Conservation (phyloP, 257 asterid genomes). For the Solanum lycopersicoides region DNA sequence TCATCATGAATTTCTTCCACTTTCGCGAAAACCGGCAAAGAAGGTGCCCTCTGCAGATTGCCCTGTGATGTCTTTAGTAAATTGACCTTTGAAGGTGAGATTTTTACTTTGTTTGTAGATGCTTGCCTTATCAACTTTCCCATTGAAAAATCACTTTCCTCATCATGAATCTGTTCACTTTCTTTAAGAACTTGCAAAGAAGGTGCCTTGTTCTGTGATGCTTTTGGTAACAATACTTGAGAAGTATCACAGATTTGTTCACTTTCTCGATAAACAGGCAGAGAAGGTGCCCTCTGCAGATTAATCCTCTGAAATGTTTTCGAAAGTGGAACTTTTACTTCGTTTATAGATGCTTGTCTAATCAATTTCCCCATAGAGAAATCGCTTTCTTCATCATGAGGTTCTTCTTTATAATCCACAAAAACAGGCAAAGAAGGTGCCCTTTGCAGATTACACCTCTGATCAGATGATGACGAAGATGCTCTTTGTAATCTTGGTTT, state of each 20-base stretch:
- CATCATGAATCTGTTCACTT: conserved; percentile 13
- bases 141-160: conserved; percentile 40
- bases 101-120: conserved; percentile 27
- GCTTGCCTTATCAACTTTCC: conserved; percentile 54
- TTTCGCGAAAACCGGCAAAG: conserved; percentile 20
- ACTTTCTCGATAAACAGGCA: conserved; percentile 11
- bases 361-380: conserved; percentile 48
- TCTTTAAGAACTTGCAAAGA: conserved; percentile 14
- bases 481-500: neutral
- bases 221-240: neutral
- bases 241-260: conserved; percentile 7
- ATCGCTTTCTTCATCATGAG: conserved; percentile 36
- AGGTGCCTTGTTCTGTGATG: neutral
- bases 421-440: conserved; percentile 32
- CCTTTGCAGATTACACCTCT: conserved; percentile 3
- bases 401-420: conserved; percentile 2
- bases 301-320: neutral
- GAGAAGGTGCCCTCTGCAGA: conserved; percentile 3
- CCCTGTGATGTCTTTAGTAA: neutral
- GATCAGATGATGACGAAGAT: neutral
- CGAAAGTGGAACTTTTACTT: neutral
- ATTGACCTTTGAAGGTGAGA: neutral
- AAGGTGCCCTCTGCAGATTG: conserved; percentile 5
- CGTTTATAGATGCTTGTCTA: conserved; percentile 52
- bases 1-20: conserved; percentile 8